Percentiles rank a stretch among this genome's conserved stretches.
phyloP scores from a whole-genome alignment of 345 rosid species.

The Rhizophora apiculata region DNA sequence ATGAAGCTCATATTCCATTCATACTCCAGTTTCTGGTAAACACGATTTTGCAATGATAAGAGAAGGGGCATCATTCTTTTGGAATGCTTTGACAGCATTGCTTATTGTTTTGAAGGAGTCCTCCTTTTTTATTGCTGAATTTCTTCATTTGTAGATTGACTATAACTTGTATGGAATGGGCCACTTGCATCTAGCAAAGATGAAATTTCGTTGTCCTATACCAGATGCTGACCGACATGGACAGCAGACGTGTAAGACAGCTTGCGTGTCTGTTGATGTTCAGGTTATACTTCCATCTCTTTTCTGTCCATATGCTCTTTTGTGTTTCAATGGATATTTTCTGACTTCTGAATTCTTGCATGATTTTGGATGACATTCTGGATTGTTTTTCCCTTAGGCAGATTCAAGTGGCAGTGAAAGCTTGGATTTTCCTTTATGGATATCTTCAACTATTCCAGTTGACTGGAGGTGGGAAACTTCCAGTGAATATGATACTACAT shows the following conservation, averaged over 20 bases:
- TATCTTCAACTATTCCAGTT: slow-evolving; percentile 64
- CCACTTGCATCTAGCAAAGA: slow-evolving; percentile 68
- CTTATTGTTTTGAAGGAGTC: neutral
- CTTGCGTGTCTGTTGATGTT: slow-evolving; percentile 34
- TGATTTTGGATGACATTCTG: slow-evolving; percentile 11
- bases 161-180: slow-evolving; percentile 96
- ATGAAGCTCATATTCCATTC: slow-evolving; percentile 91
- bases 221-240: slow-evolving; percentile 42
- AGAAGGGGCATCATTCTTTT: neutral
- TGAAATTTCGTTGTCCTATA: slow-evolving; percentile 81
- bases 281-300: slow-evolving; percentile 36
- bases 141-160: slow-evolving; percentile 57
- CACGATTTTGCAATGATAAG: neutral
- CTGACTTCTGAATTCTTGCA: neutral
- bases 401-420: slow-evolving; percentile 43
- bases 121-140: neutral
- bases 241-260: slow-evolving; percentile 30
- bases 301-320: slow-evolving; percentile 4
- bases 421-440: slow-evolving; percentile 56
- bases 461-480: slow-evolving; percentile 71
- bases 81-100: neutral
- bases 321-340: neutral
- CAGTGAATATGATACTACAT: slow-evolving; percentile 39
- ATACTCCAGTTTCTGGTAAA: slow-evolving; percentile 89
- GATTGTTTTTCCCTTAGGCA: slow-evolving; percentile 47